phyloP scores from a whole-genome alignment of 73 alveolate species.

The Symbiodinium natans region DNA sequence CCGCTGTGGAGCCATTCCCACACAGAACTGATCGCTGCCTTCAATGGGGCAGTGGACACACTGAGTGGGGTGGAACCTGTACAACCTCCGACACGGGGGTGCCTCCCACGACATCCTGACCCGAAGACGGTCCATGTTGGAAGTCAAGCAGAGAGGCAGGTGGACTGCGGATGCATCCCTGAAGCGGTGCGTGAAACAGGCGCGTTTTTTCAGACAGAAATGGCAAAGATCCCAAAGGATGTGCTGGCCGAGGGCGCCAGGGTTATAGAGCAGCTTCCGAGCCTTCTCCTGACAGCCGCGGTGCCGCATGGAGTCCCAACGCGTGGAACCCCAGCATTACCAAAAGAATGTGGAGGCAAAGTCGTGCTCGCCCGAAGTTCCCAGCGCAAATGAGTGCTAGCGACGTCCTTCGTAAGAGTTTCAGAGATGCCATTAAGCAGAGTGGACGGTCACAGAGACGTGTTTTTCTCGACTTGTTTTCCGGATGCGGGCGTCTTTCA shows the following conservation, averaged over 20 bases:
- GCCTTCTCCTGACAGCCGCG: not conserved
- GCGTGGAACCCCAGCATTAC: not conserved
- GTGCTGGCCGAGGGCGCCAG: not conserved
- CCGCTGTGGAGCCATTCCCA: not conserved
- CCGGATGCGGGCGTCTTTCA: not conserved
- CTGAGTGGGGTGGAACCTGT: not conserved
- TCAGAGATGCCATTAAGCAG: not conserved
- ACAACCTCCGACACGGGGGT: not conserved
- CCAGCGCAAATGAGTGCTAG: too few relatives aligned
- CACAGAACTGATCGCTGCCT: not conserved
- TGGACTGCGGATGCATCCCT: not conserved
- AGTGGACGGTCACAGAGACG: not conserved
- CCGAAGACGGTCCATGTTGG: not conserved
- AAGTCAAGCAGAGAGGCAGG: not conserved
- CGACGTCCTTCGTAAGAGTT: too few relatives aligned
- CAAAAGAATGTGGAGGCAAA: not conserved
- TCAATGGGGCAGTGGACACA: not conserved
- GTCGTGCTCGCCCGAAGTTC: not conserved
- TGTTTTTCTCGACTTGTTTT: conserved; percentile 5
- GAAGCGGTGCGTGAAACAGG: too few relatives aligned
- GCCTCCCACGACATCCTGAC: too few relatives aligned
- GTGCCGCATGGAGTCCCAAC: too few relatives aligned
- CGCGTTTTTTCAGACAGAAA: too few relatives aligned
- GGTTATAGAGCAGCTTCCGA: not conserved
- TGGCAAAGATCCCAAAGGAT: too few relatives aligned